Base-by-base conservation (phyloP, 768 basidiomycete genomes). In the Russula sp. region DNA sequence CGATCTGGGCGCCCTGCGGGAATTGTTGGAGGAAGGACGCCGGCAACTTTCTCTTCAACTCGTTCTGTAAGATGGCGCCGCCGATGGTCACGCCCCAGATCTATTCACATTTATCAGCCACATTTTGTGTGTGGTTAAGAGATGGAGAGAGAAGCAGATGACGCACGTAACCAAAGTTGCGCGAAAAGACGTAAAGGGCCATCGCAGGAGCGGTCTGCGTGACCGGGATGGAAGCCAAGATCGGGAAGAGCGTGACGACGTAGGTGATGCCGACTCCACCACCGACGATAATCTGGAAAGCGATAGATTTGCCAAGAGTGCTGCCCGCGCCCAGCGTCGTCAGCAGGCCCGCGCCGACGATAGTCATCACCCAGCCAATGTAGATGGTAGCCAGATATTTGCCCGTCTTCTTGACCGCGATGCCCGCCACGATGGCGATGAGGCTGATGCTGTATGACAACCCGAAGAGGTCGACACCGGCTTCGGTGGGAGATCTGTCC, bases 401-500 rank as follows among this genome's bases (percentile, higher is more conserved):
- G 5, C 74, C 70, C 1, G 73, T 68, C 18, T 65, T 48, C 14
- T 70, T 73, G 41, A 81, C 74, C 0, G 70, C 66, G 25, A 75
- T 36, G 18, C 79, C 80, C 1, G 69, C 67, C 13, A 79, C 14
- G 38, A 82, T 70, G 1, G 77, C 73, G 13, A 71, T 53, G 2
- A 77, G 74, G 0, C 79, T 77, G 35, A 77, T 69, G 14, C 75
- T 65, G 58, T 77, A 69, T 7, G 75, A 70, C 47, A 76, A 51
- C 2, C 75, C 66, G 48, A 82, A 73, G 18, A 72, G 61, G 43
- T 75, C 70, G 38, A 72, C 52, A 39, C 76, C 77, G 0, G 77
- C 75, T 5, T 54, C 51, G 11, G 76, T 65, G 0, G 81, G 74
- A 7, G 72, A 70, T 13, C 67, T 69, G 16, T 71, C 74, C 39